These are phyloP conservation scores for Postia placenta DNA, from an alignment of 768 basidiomycete genomes.

Conservation along the genomic window DNA sequence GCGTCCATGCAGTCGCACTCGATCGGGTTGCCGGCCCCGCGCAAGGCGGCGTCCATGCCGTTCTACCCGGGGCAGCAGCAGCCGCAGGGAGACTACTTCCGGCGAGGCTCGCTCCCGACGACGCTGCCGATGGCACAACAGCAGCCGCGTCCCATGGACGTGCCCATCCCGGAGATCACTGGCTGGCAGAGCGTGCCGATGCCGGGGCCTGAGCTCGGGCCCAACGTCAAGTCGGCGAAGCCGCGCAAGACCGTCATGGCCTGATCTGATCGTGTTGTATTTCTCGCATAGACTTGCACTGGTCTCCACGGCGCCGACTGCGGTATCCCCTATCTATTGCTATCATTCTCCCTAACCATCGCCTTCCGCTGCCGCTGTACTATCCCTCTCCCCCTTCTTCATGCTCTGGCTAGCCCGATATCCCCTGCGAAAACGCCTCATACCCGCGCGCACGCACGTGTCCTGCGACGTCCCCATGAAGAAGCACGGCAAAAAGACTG, in stretches of 20 bases:
- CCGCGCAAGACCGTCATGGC: constrained; percentile 9
- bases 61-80: constrained; percentile 15
- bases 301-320: background rate
- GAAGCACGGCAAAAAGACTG: constrained; percentile 5
- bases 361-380: background rate
- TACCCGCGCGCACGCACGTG: background rate
- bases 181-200: constrained; percentile 30
- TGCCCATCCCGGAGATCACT: constrained; percentile 26
- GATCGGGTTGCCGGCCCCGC: constrained; percentile 18
- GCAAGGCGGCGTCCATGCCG: constrained; percentile 24
- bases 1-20: constrained; percentile 35
- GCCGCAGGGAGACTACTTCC: constrained; percentile 20
- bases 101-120: constrained; percentile 19
- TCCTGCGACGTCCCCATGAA: constrained; percentile 1
- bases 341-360: background rate
- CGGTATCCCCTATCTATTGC: background rate
- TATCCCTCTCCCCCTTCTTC: background rate
- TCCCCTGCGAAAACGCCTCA: constrained; percentile 1
- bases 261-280: background rate
- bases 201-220: constrained; percentile 18
- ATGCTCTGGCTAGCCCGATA: constrained; percentile 11
- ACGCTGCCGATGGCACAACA: constrained; percentile 10
- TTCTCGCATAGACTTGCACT: constrained; percentile 1
- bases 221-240: constrained; percentile 17
- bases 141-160: constrained; percentile 5